Evolutionary conservation across 805 yeast species (phyloP).

Genomic region (Kodamaea kakaduensis): DNA sequence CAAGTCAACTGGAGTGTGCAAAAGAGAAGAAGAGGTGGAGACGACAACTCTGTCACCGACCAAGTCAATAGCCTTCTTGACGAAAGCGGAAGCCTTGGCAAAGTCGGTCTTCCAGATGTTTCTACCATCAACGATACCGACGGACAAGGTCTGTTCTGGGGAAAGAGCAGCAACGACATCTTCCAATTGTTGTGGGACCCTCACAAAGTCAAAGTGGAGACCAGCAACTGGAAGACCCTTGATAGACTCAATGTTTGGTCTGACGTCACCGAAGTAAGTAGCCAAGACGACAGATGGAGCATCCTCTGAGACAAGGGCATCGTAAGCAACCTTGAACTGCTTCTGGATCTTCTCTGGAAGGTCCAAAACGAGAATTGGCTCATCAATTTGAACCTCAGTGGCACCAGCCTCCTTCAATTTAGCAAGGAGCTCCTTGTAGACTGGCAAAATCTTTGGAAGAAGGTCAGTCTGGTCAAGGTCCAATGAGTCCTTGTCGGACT

Average conservation of each 20-base stretch:
- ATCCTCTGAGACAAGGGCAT: conserved; percentile 56
- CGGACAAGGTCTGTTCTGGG: conserved; percentile 78
- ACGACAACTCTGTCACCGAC: conserved; percentile 84
- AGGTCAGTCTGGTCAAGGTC: conserved; percentile 92
- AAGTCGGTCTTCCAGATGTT: conserved; percentile 99
- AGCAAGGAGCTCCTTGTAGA: conserved; percentile 81
- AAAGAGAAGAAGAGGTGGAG: conserved; percentile 92
- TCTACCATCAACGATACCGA: conserved; percentile 98
- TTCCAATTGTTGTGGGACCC: conserved; percentile 94
- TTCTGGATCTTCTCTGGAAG: conserved; percentile 78
- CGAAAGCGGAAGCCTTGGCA: conserved; percentile 77
- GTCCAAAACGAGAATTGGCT: conserved; percentile 94
- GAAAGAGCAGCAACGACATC: conserved; percentile 66
- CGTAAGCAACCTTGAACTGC: conserved; percentile 87
- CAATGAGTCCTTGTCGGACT: conserved; percentile 95
- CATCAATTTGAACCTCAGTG: conserved; percentile 91
- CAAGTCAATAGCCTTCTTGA: conserved; percentile 76
- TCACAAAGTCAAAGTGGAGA: conserved; percentile 93
- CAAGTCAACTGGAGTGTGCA: conserved; percentile 98
- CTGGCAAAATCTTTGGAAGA: conserved; percentile 86
- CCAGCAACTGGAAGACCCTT: conserved; percentile 90
- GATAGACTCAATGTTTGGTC: conserved; percentile 91
- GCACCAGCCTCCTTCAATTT: conserved; percentile 95
- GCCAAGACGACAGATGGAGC: conserved; percentile 77
- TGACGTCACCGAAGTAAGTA: conserved; percentile 96